A percentile compares a stretch with the other conserved stretches of the same genome.
These are phyloP conservation scores for Erythrophleum ivorense DNA, from an alignment of 331 rosid species.

Conservation along the genomic window DNA sequence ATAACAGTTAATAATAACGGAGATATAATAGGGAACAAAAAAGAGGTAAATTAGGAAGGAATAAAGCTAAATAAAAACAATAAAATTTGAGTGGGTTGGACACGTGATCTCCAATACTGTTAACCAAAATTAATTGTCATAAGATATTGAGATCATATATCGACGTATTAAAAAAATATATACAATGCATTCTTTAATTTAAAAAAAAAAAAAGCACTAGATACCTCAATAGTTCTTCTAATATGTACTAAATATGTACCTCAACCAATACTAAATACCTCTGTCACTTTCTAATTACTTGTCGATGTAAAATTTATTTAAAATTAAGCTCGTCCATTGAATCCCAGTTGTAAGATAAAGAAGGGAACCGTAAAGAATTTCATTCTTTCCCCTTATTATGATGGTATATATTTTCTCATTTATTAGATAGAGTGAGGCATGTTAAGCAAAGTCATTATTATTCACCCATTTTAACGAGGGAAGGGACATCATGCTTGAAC, in stretches of 20 bases:
- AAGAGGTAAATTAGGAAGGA: no score
- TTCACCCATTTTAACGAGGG: slow-evolving; percentile 2
- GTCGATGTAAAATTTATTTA: neutral
- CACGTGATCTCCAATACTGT: neutral
- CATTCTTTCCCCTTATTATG: slow-evolving; percentile 5
- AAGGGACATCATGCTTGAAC: neutral
- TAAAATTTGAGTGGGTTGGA: neutral
- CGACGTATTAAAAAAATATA: neutral
- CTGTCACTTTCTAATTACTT: neutral
- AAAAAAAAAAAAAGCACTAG: neutral
- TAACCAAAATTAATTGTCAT: neutral
- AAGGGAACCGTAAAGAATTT: slow-evolving; percentile 6
- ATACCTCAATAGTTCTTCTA: neutral
- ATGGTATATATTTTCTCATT: slow-evolving; percentile 9
- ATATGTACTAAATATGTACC: neutral
- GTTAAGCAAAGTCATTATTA: slow-evolving; percentile 1
- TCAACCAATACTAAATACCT: neutral
- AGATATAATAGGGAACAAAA: no score
- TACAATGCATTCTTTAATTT: neutral
- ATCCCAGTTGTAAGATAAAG: slow-evolving; percentile 1
- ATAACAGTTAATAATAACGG: no score
- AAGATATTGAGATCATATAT: neutral
- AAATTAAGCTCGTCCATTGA: neutral
- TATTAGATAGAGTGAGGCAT: neutral
- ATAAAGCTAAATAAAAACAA: neutral